phyloP scores from a whole-genome alignment of 805 yeast species.

The Monosporozyma solicola region DNA sequence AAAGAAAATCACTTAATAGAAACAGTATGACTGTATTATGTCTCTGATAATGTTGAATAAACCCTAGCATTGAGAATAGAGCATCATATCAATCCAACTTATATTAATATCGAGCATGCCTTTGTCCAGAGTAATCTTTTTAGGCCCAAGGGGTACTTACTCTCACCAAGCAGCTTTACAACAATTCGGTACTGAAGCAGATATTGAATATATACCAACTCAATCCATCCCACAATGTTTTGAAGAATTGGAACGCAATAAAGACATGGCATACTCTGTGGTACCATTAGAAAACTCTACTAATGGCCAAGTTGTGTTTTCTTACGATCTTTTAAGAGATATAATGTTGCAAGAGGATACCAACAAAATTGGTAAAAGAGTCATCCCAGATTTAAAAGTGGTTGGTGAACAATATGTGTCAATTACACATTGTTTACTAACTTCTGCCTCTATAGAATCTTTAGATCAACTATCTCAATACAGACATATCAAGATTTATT shows the following conservation, averaged over 20 bases:
- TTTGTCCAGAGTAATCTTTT: slow-evolving; percentile 48
- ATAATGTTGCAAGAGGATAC: slow-evolving; percentile 30
- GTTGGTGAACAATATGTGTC: slow-evolving; percentile 75
- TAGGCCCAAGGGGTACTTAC: slow-evolving; percentile 91
- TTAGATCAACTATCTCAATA: slow-evolving; percentile 4
- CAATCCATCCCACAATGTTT: slow-evolving; percentile 55
- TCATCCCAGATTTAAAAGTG: slow-evolving; percentile 39
- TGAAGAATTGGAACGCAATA: slow-evolving; percentile 32
- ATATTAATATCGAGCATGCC: neutral
- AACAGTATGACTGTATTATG: too few species aligned
- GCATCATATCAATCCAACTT: neutral
- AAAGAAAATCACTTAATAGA: too few species aligned
- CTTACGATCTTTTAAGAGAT: slow-evolving; percentile 74
- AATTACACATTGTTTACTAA: slow-evolving; percentile 65
- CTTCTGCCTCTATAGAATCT: slow-evolving; percentile 32
- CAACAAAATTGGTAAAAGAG: slow-evolving; percentile 7
- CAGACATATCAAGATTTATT: slow-evolving; percentile 53
- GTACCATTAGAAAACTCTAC: slow-evolving; percentile 93
- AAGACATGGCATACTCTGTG: slow-evolving; percentile 54
- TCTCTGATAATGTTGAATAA: too few species aligned
- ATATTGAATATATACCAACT: slow-evolving; percentile 22
- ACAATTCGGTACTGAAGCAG: slow-evolving; percentile 32
- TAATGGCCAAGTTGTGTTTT: slow-evolving; percentile 84
- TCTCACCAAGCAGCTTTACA: slow-evolving; percentile 75
- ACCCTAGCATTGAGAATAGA: neutral